phyloP scores from a whole-genome alignment of 495 filamentous ascomycete species.

The Penicillium mononematosum region DNA sequence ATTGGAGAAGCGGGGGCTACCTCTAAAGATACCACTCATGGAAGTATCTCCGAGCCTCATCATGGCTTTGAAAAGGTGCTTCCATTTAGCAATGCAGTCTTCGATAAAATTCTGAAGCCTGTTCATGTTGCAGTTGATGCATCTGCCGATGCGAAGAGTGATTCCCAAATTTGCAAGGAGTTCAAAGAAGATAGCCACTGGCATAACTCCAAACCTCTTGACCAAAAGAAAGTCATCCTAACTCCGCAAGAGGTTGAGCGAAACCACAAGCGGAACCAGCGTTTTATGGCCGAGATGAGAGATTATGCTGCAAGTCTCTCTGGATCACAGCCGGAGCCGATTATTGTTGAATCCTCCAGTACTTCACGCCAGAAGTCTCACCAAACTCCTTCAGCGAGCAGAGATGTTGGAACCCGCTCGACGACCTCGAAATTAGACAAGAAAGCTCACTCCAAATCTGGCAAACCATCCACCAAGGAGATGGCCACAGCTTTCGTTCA shows the following conservation, averaged over 20 bases:
- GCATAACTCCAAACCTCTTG: constrained; percentile 60
- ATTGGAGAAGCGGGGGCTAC: no score
- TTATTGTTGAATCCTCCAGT: constrained; percentile 6
- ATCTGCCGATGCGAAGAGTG: constrained; percentile 10
- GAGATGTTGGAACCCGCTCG: neutral
- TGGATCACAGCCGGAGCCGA: neutral
- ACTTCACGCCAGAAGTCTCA: neutral
- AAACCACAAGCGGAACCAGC: constrained; percentile 21
- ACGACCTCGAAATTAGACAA: neutral
- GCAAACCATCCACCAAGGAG: neutral
- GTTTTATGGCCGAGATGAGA: constrained; percentile 45
- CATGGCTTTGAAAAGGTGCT: constrained; percentile 1
- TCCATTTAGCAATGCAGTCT: constrained; percentile 27
- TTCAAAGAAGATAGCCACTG: constrained; percentile 63
- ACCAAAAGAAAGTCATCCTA: constrained; percentile 31
- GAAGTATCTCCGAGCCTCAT: neutral
- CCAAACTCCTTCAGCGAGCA: neutral
- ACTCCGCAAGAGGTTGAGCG: constrained; percentile 8
- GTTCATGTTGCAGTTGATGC: constrained; percentile 45
- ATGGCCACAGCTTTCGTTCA: constrained; percentile 1
- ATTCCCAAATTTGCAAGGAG: constrained; percentile 26
- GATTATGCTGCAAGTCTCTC: constrained; percentile 71
- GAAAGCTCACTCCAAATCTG: neutral
- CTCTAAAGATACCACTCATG: neutral
- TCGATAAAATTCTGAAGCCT: constrained; percentile 57